Percentiles rank a stretch among this genome's conserved stretches.
phyloP scores from a whole-genome alignment of 768 basidiomycete genomes.

The Saitozyma podzolica region DNA sequence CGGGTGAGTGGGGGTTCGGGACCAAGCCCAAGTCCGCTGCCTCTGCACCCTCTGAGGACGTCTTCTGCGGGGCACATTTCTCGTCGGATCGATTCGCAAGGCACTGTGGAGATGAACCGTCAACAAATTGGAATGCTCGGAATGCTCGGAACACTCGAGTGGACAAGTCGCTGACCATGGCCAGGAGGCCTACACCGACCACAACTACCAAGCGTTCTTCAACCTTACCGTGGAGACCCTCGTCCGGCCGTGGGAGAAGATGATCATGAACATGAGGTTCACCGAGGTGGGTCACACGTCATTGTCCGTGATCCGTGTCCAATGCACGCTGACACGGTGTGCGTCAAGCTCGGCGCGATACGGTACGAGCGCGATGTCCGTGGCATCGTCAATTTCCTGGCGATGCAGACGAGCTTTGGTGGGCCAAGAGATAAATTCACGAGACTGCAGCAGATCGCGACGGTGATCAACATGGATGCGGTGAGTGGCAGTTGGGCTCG shows the following conservation, averaged over 20 bases:
- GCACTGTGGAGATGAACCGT: background rate
- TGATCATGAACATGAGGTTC: conserved; percentile 73
- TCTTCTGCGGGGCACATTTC: background rate
- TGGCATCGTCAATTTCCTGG: conserved; percentile 75
- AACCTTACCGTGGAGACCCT: conserved; percentile 80
- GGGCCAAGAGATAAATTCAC: conserved; percentile 89
- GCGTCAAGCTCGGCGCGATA: conserved; percentile 82
- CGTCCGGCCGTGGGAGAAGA: conserved; percentile 94
- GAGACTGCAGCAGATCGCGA: conserved; percentile 88
- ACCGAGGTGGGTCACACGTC: conserved; percentile 66
- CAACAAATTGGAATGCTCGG: no score
- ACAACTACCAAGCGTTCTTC: conserved; percentile 83
- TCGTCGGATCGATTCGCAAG: background rate
- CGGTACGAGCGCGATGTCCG: conserved; percentile 91
- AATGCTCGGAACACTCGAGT: background rate
- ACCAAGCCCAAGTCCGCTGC: background rate
- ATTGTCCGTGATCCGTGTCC: background rate
- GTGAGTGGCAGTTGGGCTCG: conserved; percentile 34
- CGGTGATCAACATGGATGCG: conserved; percentile 78
- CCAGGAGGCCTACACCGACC: conserved; percentile 82
- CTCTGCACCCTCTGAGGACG: background rate
- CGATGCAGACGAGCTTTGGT: conserved; percentile 83
- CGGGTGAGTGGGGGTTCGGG: conserved; percentile 60
- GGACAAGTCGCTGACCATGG: background rate
- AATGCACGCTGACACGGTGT: conserved; percentile 4